Percentiles rank a stretch among this genome's conserved stretches.
phyloP scores from a whole-genome alignment of 257 asterid species.

The Ocimum tenuiflorum region DNA sequence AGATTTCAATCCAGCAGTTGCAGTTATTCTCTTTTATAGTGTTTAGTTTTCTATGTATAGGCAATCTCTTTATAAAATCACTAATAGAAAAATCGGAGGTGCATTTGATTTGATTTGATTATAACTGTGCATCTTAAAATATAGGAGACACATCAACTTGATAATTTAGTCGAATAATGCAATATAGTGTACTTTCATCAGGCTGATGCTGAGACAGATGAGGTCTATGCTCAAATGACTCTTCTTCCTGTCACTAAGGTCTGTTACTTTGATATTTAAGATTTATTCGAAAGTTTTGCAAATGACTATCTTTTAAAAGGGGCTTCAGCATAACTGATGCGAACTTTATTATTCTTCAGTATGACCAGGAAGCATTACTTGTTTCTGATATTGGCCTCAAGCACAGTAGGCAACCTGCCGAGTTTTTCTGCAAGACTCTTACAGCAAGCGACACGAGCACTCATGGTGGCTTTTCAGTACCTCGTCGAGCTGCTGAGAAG shows the following conservation, averaged over 20 bases:
- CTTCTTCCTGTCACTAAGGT: slow-evolving; percentile 88
- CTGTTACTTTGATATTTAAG: not conserved
- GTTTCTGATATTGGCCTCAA: slow-evolving; percentile 79
- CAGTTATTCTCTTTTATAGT: no score
- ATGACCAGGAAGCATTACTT: slow-evolving; percentile 82
- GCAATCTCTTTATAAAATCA: no score
- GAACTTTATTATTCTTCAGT: slow-evolving; percentile 34
- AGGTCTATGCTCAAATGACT: slow-evolving; percentile 98
- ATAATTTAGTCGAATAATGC: not conserved
- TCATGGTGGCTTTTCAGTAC: slow-evolving; percentile 97
- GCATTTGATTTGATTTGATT: not conserved
- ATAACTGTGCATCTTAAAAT: no score
- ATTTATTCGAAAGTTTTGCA: not conserved
- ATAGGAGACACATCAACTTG: no score
- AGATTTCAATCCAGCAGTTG: no score
- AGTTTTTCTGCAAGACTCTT: slow-evolving; percentile 91
- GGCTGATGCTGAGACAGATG: slow-evolving; percentile 98
- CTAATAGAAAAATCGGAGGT: not conserved
- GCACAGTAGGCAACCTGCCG: slow-evolving; percentile 78
- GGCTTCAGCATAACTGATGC: not conserved
- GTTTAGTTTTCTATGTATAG: no score
- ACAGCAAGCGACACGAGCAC: slow-evolving; percentile 99
- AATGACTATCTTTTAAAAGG: not conserved
- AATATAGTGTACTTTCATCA: slow-evolving; percentile 17
- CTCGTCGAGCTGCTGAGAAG: slow-evolving; percentile 98